These are phyloP conservation scores for Rugonectria rugulosa DNA, from an alignment of 2,329 filamentous ascomycete genomes.

Conservation along the genomic window DNA sequence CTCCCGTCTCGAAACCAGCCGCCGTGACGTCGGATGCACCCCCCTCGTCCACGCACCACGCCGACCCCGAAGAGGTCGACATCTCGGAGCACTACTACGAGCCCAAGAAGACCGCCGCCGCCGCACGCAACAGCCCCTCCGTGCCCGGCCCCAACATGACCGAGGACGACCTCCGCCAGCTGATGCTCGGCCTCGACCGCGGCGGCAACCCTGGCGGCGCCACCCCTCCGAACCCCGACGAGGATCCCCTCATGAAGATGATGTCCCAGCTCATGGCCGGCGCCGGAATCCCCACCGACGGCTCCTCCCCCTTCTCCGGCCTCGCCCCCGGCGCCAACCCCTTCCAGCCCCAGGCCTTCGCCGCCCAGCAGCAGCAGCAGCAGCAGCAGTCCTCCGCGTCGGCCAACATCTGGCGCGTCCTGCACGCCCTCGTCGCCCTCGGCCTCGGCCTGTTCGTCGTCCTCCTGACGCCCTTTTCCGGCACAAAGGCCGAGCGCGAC, in stretches of 20 bases:
- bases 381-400: conserved; percentile 42
- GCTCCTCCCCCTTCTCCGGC: conserved; percentile 45
- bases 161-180: conserved; percentile 69
- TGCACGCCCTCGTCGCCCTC: conserved; percentile 77
- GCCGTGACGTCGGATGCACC: conserved; percentile 34
- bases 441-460: conserved; percentile 75
- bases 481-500: conserved; percentile 68
- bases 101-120: conserved; percentile 52
- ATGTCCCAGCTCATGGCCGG: conserved; percentile 74
- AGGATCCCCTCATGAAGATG: conserved; percentile 66
- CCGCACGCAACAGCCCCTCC: conserved; percentile 40
- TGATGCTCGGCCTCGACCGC: conserved; percentile 66
- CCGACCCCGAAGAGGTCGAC: conserved; percentile 78
- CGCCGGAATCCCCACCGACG: conserved; percentile 40
- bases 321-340: conserved; percentile 47
- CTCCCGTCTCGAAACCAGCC: conserved; percentile 39
- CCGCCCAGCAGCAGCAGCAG: too few species aligned
- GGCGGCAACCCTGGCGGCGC: conserved; percentile 37
- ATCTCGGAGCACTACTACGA: conserved; percentile 78
- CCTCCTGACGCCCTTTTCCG: conserved; percentile 72
- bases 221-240: conserved; percentile 33
- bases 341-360: conserved; percentile 39
- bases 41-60: conserved; percentile 47
- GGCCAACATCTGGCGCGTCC: conserved; percentile 71
- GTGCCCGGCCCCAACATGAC: conserved; percentile 51